Percentiles rank a stretch among this genome's conserved stretches.
Conservation (phyloP, 805 yeast genomes). For the Hanseniaspora occidentalis region DNA sequence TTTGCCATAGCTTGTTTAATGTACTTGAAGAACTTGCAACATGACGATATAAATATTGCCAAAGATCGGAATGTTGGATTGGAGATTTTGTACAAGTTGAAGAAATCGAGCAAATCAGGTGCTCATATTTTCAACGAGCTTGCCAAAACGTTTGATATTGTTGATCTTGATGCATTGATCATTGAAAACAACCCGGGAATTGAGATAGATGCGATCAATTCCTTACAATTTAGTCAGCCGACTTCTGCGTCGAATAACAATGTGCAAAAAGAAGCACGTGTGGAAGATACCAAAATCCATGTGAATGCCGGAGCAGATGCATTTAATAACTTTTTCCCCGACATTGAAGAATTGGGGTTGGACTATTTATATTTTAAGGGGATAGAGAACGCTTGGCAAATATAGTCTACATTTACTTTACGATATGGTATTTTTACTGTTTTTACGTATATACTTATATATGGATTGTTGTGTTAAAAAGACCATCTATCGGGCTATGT, state of each 20-base stretch:
- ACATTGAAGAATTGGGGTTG: not conserved
- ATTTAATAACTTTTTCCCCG: not conserved
- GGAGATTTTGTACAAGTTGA: constrained; percentile 3
- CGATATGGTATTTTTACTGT: no score
- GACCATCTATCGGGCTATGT: no score
- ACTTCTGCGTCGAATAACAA: not conserved
- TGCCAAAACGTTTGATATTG: constrained; percentile 1
- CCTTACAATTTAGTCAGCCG: not conserved
- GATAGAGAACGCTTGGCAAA: no score
- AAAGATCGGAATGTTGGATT: constrained; percentile 10
- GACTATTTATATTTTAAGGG: not conserved
- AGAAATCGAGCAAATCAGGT: constrained; percentile 3
- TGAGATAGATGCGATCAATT: not conserved
- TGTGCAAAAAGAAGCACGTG: not conserved
- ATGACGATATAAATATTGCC: constrained; percentile 23
- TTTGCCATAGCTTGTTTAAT: constrained; percentile 80
- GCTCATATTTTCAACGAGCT: constrained; percentile 5
- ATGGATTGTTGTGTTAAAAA: no score
- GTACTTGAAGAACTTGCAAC: constrained; percentile 27
- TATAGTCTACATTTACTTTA: no score
- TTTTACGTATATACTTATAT: no score
- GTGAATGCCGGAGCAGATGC: no score
- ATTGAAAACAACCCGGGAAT: no score
- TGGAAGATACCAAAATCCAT: not conserved
- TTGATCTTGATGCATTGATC: not conserved